Evolutionary conservation across 768 basidiomycete species (phyloP), one percentile per base, ranked within the genome.

Genomic region (Dentipellis fragilis): DNA sequence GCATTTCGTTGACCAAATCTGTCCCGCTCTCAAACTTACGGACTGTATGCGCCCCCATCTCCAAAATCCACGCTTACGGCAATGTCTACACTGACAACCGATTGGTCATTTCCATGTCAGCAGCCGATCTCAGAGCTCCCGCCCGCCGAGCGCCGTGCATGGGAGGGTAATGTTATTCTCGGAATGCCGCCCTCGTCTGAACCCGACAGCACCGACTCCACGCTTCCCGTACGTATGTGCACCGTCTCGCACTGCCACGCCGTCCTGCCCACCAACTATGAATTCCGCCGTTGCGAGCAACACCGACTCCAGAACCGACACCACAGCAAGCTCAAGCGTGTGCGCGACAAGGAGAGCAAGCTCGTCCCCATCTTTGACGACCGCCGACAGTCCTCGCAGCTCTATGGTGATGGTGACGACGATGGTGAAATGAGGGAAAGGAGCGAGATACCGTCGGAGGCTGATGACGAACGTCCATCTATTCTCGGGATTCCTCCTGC

Each of bases 191-290:
- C 45, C 40, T 50, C 46, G n/a, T 51, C 51, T 3, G 40, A 42
- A 42, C 54, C 54, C 38, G 55, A 48, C 22, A 57, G 57, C 36
- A 56, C 57, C 49, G 29, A 29, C 63, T 40, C 59, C 8, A 49
- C 59, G 17, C 65, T 70, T 10, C 70, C 75, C 3, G 66, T 71
- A 6, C 75, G 78, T 12, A 78, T 80, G 74, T 80, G 79, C 59
- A 80, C 76, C 6, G 78, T 81, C 19, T 79, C 77, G 23, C 80
- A 80, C 60, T 81, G 80, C 54, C 77, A 78, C 63, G 72, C 72
- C 50, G 67, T 80, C 46, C 71, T 81, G 2, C 75, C 76, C 0
- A 72, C 71, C 0, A 65, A 68, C 22, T 79, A 80, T 63, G 67
- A 69, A 11, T 81, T 68, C 64, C 77, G 79, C 54, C 75, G 78